Percentiles rank a stretch among this genome's conserved stretches.
Conservation (phyloP, 352 stramenopile genomes). For the Elongisporangium senticosum region DNA sequence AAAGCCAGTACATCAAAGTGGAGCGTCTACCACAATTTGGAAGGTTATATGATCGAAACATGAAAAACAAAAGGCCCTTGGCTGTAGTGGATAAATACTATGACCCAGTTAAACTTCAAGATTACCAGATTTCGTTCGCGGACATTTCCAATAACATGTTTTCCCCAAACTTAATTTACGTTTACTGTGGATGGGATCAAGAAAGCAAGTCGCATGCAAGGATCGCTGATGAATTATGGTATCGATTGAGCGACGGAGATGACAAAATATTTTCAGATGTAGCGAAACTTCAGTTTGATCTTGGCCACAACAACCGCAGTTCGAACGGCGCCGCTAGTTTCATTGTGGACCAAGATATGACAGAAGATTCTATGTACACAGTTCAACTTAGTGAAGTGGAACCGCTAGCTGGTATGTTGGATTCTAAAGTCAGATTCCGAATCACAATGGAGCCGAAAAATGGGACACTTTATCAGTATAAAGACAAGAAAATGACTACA, state of each 20-base stretch:
- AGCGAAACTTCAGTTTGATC: constrained; percentile 25
- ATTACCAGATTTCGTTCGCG: constrained; percentile 18
- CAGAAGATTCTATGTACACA: constrained; percentile 44
- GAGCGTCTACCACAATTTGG: constrained; percentile 40
- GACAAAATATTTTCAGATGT: constrained; percentile 16
- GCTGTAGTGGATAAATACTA: constrained; percentile 3
- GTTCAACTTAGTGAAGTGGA: constrained; percentile 36
- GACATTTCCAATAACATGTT: constrained; percentile 18
- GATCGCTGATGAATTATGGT: constrained; percentile 41
- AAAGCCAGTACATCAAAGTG: constrained; percentile 31
- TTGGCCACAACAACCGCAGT: constrained; percentile 1
- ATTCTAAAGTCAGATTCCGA: constrained; percentile 19
- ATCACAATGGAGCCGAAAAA: constrained; percentile 32
- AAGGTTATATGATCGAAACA: constrained; percentile 48
- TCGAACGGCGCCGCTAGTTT: background rate
- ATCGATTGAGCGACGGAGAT: constrained; percentile 43
- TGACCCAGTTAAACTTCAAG: constrained; percentile 14
- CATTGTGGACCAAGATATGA: constrained; percentile 14
- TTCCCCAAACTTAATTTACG: constrained; percentile 47
- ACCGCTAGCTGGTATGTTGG: constrained; percentile 27
- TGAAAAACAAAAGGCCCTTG: constrained; percentile 9
- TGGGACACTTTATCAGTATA: constrained; percentile 53
- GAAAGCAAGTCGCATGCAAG: constrained; percentile 4
- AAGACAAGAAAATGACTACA: constrained; percentile 1
- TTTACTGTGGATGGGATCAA: constrained; percentile 31